Percentiles rank a stretch among this genome's conserved stretches.
Evolutionary conservation across 2,329 filamentous ascomycete genomes (phyloP).

Genomic region (Fusarium nygamai): DNA sequence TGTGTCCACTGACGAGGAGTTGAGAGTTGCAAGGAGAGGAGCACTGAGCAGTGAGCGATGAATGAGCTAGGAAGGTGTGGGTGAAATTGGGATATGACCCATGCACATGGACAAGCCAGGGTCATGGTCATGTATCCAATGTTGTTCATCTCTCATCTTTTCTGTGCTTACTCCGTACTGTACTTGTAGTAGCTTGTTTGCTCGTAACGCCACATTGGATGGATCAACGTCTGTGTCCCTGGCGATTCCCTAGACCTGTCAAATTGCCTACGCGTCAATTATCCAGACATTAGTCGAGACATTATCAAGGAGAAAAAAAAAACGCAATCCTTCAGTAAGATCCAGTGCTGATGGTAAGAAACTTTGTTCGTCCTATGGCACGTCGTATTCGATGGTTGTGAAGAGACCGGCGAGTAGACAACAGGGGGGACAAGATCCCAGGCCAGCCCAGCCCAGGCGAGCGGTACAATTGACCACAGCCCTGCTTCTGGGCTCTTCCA

Average conservation of each 20-base stretch:
- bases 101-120: conserved; percentile 29
- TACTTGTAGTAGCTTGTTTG: conserved; percentile 26
- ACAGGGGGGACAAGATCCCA: conserved; percentile 13
- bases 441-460: conserved; percentile 13
- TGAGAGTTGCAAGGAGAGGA: not conserved
- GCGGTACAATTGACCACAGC: conserved; percentile 10
- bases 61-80: conserved; percentile 9
- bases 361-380: not conserved
- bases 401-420: not conserved
- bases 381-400: conserved; percentile 4
- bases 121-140: not conserved
- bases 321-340: conserved; percentile 7
- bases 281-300: not conserved
- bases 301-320: not conserved
- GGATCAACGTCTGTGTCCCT: conserved; percentile 33
- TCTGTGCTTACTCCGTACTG: too few relatives aligned
- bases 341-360: not conserved
- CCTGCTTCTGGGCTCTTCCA: not conserved
- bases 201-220: conserved; percentile 40
- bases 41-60: not conserved
- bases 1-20: conserved; percentile 13
- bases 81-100: conserved; percentile 17
- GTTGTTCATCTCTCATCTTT: not conserved
- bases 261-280: not conserved
- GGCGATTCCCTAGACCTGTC: not conserved